Base-by-base conservation (phyloP, 257 asterid genomes). In the Nicotiana knightiana region DNA sequence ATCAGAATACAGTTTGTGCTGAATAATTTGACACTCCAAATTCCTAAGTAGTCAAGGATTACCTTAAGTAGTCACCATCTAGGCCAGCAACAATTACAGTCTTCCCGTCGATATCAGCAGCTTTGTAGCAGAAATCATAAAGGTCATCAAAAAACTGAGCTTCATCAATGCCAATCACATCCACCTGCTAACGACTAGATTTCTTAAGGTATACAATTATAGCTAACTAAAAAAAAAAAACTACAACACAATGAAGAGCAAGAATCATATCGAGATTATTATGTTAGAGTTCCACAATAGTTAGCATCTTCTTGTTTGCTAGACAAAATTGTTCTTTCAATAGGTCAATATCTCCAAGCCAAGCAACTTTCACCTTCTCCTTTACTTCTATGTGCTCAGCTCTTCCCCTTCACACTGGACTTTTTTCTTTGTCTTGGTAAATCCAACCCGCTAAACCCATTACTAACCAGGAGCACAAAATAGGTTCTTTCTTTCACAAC, bases 151-250 rank as follows among this genome's bases (percentile, higher is more conserved):
- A 94, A 70, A 94, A 91, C 61, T 94, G 98, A 73, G 98, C 97
- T 84, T 94, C 98, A 81, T 94, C 97, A 17, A 94, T 92, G 61
- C 97, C 98, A 81, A 95, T 93, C 85, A 93, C 98, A 85, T 95
- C 98, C 87, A 93, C 83, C 97, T 93, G 93, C 43, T 35, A 76
- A 86, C 11, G 39, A 28, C 7, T 12, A 61, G 10, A 81, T 43
- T 39, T 2, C 0, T 39, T 39, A 55, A 39, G 57, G 18, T 39
- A 10, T 1, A 15, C 43, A 65, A 10, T 5, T 32, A 39, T 39
- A 39, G 58, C n/a, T 0, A 70, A 39, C 77, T 32, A n/a, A 35
- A 70, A 55, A 55, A 70, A 70, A 70, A 39, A 26, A 12, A 67
- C 1, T 18, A 30, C 55, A n/a, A 68, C 4, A 37, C 55, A 10